Evolutionary conservation across 768 basidiomycete genomes (phyloP).

Genomic region (Boletus barrowsii): DNA sequence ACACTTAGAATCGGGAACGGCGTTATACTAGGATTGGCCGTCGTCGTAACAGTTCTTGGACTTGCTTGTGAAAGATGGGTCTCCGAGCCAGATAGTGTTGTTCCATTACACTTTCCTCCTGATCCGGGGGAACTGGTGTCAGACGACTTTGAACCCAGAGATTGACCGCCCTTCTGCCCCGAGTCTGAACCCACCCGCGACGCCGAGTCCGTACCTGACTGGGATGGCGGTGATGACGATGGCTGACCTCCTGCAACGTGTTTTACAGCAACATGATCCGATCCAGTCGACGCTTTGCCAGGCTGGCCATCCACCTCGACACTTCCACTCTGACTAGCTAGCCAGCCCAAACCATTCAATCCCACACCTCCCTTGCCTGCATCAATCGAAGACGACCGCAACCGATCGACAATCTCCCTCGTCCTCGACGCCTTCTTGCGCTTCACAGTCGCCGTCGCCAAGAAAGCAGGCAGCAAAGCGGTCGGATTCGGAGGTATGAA

Average conservation of each 20-base stretch:
- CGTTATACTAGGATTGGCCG: background rate
- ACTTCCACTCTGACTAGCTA: conserved; percentile 1
- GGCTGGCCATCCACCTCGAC: conserved; percentile 7
- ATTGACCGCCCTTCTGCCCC: background rate
- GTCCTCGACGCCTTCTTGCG: conserved; percentile 27
- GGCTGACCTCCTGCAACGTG: background rate
- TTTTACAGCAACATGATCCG: conserved; percentile 5
- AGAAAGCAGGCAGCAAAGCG: conserved; percentile 24
- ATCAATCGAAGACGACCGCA: conserved; percentile 26
- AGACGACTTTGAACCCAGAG: background rate
- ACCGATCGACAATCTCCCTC: conserved; percentile 29
- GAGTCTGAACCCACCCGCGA: conserved; percentile 1
- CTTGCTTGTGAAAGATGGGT: background rate
- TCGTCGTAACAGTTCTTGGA: background rate
- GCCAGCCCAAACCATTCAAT: conserved; percentile 14
- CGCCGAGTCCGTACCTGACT: background rate
- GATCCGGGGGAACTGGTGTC: background rate
- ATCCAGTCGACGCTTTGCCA: background rate
- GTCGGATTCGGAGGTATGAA: conserved; percentile 7
- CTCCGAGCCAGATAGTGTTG: background rate
- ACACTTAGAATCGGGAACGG: conserved; percentile 23
- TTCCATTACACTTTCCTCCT: background rate
- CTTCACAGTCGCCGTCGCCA: conserved; percentile 17
- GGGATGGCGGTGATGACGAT: conserved; percentile 1
- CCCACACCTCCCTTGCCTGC: conserved; percentile 12